These are phyloP conservation scores for Nakazawaea wyomingensis DNA, from an alignment of 805 yeast species.

Conservation along the genomic window DNA sequence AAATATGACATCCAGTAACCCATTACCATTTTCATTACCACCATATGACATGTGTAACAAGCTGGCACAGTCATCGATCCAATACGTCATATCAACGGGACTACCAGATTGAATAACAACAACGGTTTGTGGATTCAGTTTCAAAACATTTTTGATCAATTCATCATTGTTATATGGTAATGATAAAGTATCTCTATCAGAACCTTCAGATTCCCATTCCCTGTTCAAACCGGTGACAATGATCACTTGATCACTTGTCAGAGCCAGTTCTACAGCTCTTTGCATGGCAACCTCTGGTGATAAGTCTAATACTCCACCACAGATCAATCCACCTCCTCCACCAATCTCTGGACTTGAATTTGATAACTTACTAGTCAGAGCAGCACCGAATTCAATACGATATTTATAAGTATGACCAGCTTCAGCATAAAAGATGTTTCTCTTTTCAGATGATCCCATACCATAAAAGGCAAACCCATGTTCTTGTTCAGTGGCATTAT, in stretches of 20 bases:
- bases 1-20: slow-evolving; percentile 37
- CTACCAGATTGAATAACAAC: slow-evolving; percentile 37
- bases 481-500: slow-evolving; percentile 48
- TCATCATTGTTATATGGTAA: slow-evolving; percentile 31
- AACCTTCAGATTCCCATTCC: slow-evolving; percentile 39
- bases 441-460: slow-evolving; percentile 49
- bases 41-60: slow-evolving; percentile 33
- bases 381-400: slow-evolving; percentile 47
- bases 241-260: slow-evolving; percentile 29
- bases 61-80: slow-evolving; percentile 28
- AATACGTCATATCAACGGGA: slow-evolving; percentile 35
- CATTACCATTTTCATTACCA: slow-evolving; percentile 36
- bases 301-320: slow-evolving; percentile 15
- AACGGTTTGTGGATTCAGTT: slow-evolving; percentile 30
- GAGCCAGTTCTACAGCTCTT: slow-evolving; percentile 30
- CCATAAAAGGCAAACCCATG: slow-evolving; percentile 48
- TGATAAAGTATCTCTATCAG: slow-evolving; percentile 31
- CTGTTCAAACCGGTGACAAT: slow-evolving; percentile 31
- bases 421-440: slow-evolving; percentile 30
- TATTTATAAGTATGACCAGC: slow-evolving; percentile 42
- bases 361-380: slow-evolving; percentile 27
- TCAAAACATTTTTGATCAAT: slow-evolving; percentile 26
- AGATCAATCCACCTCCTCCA: slow-evolving; percentile 20
- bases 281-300: slow-evolving; percentile 14
- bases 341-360: slow-evolving; percentile 10